phyloP scores from a whole-genome alignment of 202 grass and related monocot genomes.

The Bolboschoenoplectus hybrid region DNA sequence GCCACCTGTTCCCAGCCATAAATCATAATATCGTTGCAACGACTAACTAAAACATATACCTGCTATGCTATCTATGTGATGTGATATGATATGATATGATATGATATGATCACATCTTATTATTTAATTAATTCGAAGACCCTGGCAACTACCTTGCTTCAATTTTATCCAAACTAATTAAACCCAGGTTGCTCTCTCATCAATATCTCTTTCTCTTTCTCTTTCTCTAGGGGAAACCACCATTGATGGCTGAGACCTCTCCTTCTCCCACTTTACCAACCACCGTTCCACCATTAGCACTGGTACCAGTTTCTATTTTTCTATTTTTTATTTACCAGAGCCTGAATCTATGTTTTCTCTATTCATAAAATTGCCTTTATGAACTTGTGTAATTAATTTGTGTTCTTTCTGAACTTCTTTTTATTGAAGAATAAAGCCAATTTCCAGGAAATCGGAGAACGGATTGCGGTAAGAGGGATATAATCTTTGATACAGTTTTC shows the following conservation, averaged over 20 bases:
- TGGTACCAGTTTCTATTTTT: not conserved
- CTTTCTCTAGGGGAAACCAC: not conserved
- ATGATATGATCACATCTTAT: conserved; percentile 18
- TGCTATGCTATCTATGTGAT: not conserved
- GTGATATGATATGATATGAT: too few species aligned
- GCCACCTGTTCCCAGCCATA: too few species aligned
- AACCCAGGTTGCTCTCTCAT: not conserved
- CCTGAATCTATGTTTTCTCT: conserved; percentile 4
- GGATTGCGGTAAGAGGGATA: conserved; percentile 49
- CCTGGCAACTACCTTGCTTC: conserved; percentile 35
- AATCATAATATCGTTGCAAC: not conserved
- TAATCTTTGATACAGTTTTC: not conserved
- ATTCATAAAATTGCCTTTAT: not conserved
- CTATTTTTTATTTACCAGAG: not conserved
- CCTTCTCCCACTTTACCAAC: conserved; percentile 18
- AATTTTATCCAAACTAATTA: not conserved
- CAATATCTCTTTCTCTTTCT: conserved; percentile 30
- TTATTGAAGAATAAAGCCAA: conserved; percentile 39
- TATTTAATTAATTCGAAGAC: conserved; percentile 34
- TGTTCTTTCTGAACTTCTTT: not conserved
- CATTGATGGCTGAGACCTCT: conserved; percentile 51
- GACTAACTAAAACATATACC: conserved; percentile 12
- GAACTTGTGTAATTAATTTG: not conserved
- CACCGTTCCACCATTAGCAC: conserved; percentile 35
- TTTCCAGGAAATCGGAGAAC: conserved; percentile 54